Evolutionary conservation across 164 flowering plant species (phyloP).

Genomic region (Sedum album): DNA sequence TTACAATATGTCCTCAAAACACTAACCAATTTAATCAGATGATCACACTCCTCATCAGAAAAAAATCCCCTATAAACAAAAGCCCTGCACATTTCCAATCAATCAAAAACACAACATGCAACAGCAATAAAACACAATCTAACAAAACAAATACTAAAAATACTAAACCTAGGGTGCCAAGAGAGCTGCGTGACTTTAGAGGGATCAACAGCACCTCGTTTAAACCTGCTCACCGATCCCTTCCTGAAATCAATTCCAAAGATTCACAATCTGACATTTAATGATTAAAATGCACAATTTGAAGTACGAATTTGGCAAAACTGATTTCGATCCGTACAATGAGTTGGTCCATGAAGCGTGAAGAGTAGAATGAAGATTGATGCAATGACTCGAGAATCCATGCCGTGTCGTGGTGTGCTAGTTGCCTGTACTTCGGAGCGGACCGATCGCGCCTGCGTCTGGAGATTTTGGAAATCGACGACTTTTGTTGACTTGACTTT

Average conservation of each 20-base stretch:
- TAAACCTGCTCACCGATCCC: constrained; percentile 5
- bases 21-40: constrained; percentile 59
- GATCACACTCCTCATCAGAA: constrained; percentile 80
- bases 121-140: background rate
- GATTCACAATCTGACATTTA: background rate
- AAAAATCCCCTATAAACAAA: constrained; percentile 62
- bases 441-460: background rate
- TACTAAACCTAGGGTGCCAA: constrained; percentile 65
- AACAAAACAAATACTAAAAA: background rate
- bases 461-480: background rate
- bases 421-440: background rate
- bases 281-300: background rate
- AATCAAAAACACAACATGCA: background rate
- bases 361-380: background rate
- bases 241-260: background rate
- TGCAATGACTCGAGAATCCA: background rate
- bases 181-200: constrained; percentile 67
- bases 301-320: background rate
- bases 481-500: background rate
- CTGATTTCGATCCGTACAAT: background rate
- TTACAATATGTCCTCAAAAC: background rate
- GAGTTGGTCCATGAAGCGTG: background rate
- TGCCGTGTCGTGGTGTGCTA: background rate
- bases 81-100: constrained; percentile 43
- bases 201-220: constrained; percentile 39